Evolutionary conservation across 352 stramenopile genomes (phyloP).

Genomic region (Globisporangium yorkense): DNA sequence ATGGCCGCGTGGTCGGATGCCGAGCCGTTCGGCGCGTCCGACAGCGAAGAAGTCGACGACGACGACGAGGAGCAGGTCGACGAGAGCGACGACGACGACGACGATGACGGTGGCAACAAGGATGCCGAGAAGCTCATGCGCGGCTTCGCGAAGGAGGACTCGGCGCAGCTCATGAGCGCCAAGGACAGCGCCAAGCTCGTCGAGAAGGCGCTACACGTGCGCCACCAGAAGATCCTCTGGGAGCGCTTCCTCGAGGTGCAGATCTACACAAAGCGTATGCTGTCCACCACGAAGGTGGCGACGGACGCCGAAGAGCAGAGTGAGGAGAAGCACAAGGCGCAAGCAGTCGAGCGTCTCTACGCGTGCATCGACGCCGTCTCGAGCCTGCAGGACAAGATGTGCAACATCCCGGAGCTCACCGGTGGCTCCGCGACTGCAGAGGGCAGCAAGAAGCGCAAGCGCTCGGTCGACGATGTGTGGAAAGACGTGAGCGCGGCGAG

Average conservation of each 20-base stretch:
- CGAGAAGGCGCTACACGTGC: slow-evolving; percentile 73
- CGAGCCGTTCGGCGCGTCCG: slow-evolving; percentile 71
- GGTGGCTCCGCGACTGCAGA: slow-evolving; percentile 6
- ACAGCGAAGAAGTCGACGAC: slow-evolving; percentile 28
- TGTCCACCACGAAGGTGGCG: slow-evolving; percentile 40
- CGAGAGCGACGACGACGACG: slow-evolving; percentile 22
- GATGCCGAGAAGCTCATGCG: slow-evolving; percentile 75
- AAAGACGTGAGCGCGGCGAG: slow-evolving; percentile 34
- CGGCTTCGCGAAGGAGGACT: slow-evolving; percentile 73
- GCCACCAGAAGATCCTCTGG: slow-evolving; percentile 82
- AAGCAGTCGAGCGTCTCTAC: slow-evolving; percentile 43
- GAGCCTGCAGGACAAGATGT: slow-evolving; percentile 56
- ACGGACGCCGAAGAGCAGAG: slow-evolving; percentile 14
- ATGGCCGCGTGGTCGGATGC: slow-evolving; percentile 79
- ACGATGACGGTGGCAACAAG: slow-evolving; percentile 42
- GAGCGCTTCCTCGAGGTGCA: slow-evolving; percentile 80
- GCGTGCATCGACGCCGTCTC: slow-evolving; percentile 58
- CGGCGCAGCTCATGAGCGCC: slow-evolving; percentile 59
- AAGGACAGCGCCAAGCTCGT: slow-evolving; percentile 74
- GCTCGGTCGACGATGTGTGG: slow-evolving; percentile 55
- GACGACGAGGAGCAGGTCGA: slow-evolving; percentile 26
- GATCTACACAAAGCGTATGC: slow-evolving; percentile 79
- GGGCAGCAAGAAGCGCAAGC: slow-evolving; percentile 60
- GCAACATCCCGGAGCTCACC: slow-evolving; percentile 54
- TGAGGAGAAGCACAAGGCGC: slow-evolving; percentile 27